These are phyloP conservation scores for Neopestalotiopsis rosae DNA, from an alignment of 2,329 filamentous ascomycete species.

Conservation along the genomic window DNA sequence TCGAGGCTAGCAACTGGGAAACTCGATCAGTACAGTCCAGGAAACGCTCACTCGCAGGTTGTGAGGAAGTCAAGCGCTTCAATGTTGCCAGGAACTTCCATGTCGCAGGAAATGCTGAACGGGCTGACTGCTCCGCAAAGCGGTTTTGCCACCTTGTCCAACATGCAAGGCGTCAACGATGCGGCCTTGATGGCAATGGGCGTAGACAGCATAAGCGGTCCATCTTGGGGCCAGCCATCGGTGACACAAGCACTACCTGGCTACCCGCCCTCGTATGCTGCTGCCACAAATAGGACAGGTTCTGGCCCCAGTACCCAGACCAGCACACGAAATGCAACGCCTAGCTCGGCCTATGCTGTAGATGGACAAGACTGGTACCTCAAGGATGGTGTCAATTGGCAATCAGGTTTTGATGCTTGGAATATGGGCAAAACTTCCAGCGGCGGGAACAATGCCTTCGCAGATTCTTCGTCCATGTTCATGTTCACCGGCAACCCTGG, in stretches of 20 bases:
- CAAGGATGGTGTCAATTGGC: constrained; percentile 62
- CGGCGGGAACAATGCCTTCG: constrained; percentile 30
- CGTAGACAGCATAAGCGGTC: constrained; percentile 25
- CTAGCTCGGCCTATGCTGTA: constrained; percentile 43
- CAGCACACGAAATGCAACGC: constrained; percentile 33
- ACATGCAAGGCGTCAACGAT: constrained; percentile 26
- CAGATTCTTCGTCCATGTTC: constrained; percentile 35
- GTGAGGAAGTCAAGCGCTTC: constrained; percentile 32
- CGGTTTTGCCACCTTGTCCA: constrained; percentile 27
- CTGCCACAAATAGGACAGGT: constrained; percentile 26
- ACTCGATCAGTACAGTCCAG: constrained; percentile 40
- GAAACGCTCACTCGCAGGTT: constrained; percentile 38
- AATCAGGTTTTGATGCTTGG: constrained; percentile 63
- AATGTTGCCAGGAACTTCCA: constrained; percentile 29
- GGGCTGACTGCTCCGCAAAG: constrained; percentile 29
- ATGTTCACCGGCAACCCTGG: constrained; percentile 32
- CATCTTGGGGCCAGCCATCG: constrained; percentile 31
- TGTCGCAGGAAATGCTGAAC: constrained; percentile 35
- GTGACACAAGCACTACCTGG: constrained; percentile 32
- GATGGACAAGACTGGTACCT: constrained; percentile 64
- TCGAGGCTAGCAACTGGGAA: constrained; percentile 20
- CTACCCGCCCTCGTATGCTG: constrained; percentile 34
- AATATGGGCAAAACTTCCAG: constrained; percentile 34
- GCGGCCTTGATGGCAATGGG: constrained; percentile 27
- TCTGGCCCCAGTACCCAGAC: constrained; percentile 26